Base-by-base conservation (phyloP, 176 grass and related monocot species). In the Bromus sterilis region DNA sequence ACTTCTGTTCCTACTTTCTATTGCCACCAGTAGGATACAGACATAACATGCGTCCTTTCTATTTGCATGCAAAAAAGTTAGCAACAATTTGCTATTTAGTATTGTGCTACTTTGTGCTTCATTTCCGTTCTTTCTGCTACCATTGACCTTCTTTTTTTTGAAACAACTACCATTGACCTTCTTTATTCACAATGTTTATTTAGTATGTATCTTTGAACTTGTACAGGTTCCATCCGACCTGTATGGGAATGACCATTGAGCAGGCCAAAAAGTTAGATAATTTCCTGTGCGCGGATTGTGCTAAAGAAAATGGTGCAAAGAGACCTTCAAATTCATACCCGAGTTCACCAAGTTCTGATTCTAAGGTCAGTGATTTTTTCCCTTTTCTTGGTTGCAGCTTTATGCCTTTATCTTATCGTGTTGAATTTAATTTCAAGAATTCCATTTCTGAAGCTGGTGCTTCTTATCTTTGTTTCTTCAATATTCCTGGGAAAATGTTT, bases 211-310 rank as follows among this genome's bases (percentile, higher is more conserved):
- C 41, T 86, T 74, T 26, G 55, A 82, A 80, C 55, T 13, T 10
- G 7, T 80, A 43, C 81, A 97, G 94, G 94, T 97, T 97, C 55
- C 94, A 97, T 85, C 94, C 94, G 68, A 93, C 91, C 46, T 97
- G 94, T 90, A 97, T 97, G 94, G 88, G 84, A 71, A 93, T 97
- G 94, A 91, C 88, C 44, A 93, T 93, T 72, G 91, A 97, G 66
- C 91, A 97, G 78, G 94, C 94, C 36, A 93, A 97, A 72, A 97
- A 97, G 44, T 69, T 93, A 60, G 94, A 97, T 74, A 73, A 87
- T 44, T 97, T 91, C 25, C 73, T 93, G 66, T 97, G 94, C 30
- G 67, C 88, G 20, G 94, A 93, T 48, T 97, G 94, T 88, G 56
- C 78, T 46, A 81, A 89, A 83, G 94, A 93, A 90, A 90, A 87